Base-by-base conservation (phyloP, 2,329 filamentous ascomycete species). In the Huntiella decipiens region DNA sequence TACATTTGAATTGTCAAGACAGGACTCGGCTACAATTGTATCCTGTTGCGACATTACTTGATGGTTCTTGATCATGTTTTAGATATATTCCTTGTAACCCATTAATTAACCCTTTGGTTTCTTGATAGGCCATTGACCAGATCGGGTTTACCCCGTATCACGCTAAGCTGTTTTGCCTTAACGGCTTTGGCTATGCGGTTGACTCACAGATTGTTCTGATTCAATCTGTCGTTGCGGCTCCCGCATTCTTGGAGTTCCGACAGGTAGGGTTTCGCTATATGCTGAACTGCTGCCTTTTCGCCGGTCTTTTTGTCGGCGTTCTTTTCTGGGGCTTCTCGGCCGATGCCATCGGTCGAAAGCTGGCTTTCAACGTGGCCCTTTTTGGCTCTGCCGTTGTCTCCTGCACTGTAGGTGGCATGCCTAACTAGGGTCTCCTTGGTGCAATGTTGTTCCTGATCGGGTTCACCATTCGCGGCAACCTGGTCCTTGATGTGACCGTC, bases 321-420 rank as follows among this genome's bases (percentile, higher is more conserved):
- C 56, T 81, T 19, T 81, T 82, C 59, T 83, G 78, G 77, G 78
- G 78, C 2, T 59, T 79, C 28, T 67, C 66, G 3, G 77, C 76
- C 16, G 79, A 83, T 54, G 67, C 82, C 32, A 75, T 82, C 50
- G 79, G 78, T 4, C 67, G 79, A 38, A 71, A 72, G 51, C 73
- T 72, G 52, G 78, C 79, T 4, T 84, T 83, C 62, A 82, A 82
- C 54, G 60, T 73, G 16, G 75, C 48, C 12, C 41, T 52, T 6
- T 45, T 49, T 11, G 38, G 81, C 47, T 77, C 71, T 54, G 70
- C 73, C 3, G 56, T 73, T n/a, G 54, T 54, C 52, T 64, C 63
- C 28, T 72, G 82, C 45, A 61, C 80, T 1, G 79, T 77, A 1
- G 81, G 79, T 3, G 74, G 71, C 1, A 68, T 73, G 49, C 79